Base-by-base conservation (phyloP, 192 early-diverging fungal species). In the Entrophospora sp. region DNA sequence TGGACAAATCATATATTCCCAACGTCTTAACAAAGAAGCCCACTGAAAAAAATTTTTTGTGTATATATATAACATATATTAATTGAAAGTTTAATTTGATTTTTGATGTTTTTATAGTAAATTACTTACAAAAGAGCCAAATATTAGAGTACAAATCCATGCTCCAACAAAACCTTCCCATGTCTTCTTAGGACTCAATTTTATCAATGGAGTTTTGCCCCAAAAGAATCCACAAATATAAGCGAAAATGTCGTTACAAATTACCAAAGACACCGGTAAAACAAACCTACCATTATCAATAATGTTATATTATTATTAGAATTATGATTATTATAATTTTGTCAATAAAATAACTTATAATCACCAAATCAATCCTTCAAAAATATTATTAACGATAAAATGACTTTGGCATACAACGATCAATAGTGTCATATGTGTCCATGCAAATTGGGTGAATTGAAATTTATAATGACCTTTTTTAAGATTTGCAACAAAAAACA, bases 151-250 rank as follows among this genome's bases (percentile, higher is more conserved):
- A 35, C 82, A 82, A 53, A 91, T 64, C 45, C 90, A 85, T 24
- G 84, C 96, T 62, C 96, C 96, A 58, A 96, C 81, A 60, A 95
- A 98, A 4, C 96, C 96, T 72, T 98, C 96, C 74, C 92, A 91
- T 13, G 96, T 98, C 80, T 98, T 98, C 75, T 98, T 98, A 38
- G 96, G 96, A 71, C 88, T 91, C n/a, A 98, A 76, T 69, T 87
- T 84, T 67, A 96, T 95, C 35, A 98, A 79, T 31, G 87, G 91
- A 10, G 92, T 62, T 42, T 83, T 82, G 13, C 96, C 96, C 74
- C 83, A 95, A 75, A 98, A 95, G 78, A 95, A 95, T 31, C 96
- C 96, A 76, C 87, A 93, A 27, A 96, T 78, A 69, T 98, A 98
- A 5, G 96, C 96, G 62, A 88, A 89, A 49, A 96, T 91, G 70